A percentile compares a stretch with the other conserved stretches of the same genome.
These are phyloP conservation scores for Panicum hallii DNA, from an alignment of 202 grass and related monocot species.

Conservation along the genomic window DNA sequence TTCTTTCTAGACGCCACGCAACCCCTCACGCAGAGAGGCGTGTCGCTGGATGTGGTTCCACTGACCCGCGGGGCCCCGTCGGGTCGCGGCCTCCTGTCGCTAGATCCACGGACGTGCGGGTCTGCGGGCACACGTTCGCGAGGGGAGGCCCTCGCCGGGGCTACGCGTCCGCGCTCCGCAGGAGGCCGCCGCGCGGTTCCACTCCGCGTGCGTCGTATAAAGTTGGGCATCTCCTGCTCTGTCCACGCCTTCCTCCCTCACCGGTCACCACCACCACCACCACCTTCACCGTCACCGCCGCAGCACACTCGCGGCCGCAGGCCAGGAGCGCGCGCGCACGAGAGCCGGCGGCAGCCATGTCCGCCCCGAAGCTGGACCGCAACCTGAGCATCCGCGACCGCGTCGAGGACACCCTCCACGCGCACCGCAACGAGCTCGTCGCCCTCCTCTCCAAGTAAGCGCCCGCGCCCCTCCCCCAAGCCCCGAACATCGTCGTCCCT, in stretches of 20 bases:
- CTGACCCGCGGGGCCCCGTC: not conserved
- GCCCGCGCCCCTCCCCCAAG: not conserved
- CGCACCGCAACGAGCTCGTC: constrained; percentile 95
- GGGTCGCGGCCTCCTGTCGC: not conserved
- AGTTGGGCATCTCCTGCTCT: constrained; percentile 6
- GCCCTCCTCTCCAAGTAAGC: constrained; percentile 80
- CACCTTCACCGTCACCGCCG: not conserved
- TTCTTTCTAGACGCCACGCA: constrained; percentile 20
- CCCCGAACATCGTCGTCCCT: not conserved
- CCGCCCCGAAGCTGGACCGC: constrained; percentile 61
- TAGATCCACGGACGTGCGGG: not conserved
- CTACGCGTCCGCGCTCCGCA: constrained; percentile 37
- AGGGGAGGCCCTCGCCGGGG: too few relatives aligned
- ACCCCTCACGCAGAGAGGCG: not conserved
- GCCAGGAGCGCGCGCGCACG: not conserved
- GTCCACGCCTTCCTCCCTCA: constrained; percentile 11
- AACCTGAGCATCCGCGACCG: constrained; percentile 76
- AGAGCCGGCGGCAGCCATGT: constrained; percentile 54
- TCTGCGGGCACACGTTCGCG: not conserved
- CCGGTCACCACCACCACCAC: not conserved
- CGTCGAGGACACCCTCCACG: constrained; percentile 85
- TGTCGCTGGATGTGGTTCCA: not conserved
- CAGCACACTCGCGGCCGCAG: not conserved
- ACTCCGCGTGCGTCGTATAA: constrained; percentile 17
- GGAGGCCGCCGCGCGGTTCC: not conserved